Conservation (phyloP, 2,329 filamentous ascomycete species). For the Blastomyces gilchristii region DNA sequence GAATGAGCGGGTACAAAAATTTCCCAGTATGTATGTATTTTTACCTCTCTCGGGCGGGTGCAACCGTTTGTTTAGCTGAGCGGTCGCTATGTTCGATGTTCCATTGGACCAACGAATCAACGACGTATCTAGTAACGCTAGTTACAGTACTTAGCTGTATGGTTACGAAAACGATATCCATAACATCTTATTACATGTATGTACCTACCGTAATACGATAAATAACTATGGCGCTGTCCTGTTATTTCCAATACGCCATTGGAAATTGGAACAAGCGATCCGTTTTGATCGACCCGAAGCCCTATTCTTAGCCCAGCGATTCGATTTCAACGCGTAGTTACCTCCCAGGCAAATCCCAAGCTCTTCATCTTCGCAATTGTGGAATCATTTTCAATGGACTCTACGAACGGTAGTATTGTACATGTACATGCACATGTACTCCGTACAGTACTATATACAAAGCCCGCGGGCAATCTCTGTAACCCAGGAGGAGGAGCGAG, state of each 20-base stretch:
- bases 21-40: neutral
- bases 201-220: neutral
- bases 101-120: conserved; percentile 1
- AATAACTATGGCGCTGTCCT: neutral
- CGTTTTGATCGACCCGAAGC: conserved; percentile 7
- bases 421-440: no score
- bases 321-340: neutral
- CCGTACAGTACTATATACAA: neutral
- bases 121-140: neutral
- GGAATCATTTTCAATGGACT: neutral
- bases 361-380: neutral
- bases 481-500: neutral
- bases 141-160: neutral
- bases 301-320: neutral
- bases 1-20: neutral
- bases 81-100: neutral
- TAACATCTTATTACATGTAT: neutral
- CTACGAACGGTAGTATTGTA: neutral
- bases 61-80: neutral
- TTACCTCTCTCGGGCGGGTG: neutral
- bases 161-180: neutral
- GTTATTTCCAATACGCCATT: neutral
- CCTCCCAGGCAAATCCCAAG: neutral
- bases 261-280: neutral
- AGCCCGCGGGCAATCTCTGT: neutral